Evolutionary conservation across 2,329 filamentous ascomycete genomes (phyloP).

Genomic region (Penicillium sp.): DNA sequence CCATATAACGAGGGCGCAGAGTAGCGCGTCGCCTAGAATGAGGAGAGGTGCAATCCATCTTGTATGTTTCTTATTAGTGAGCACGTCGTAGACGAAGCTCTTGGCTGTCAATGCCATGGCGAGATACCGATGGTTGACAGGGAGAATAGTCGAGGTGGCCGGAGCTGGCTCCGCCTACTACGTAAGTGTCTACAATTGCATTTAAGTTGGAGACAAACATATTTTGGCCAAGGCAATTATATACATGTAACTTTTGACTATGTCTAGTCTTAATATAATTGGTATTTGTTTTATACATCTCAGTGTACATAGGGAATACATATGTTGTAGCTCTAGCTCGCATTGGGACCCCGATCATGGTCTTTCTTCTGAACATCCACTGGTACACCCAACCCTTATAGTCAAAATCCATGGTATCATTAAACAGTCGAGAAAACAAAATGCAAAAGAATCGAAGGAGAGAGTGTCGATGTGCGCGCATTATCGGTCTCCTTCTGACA

Average conservation of each 20-base stretch:
- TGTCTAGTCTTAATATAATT: neutral
- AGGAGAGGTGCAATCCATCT: constrained; percentile 67
- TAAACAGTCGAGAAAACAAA: constrained; percentile 19
- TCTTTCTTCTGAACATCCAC: constrained; percentile 8
- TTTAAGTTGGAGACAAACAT: no score
- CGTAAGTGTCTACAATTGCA: neutral
- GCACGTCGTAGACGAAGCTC: constrained; percentile 40
- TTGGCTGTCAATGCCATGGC: constrained; percentile 36
- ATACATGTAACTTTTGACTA: neutral
- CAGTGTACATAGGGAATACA: constrained; percentile 16
- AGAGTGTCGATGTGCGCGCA: neutral
- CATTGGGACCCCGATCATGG: constrained; percentile 8
- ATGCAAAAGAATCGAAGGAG: neutral
- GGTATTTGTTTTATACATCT: constrained; percentile 19
- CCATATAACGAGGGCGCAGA: constrained; percentile 74
- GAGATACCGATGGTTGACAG: constrained; percentile 12
- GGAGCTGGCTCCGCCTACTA: constrained; percentile 14
- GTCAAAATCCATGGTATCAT: constrained; percentile 29
- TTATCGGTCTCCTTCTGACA: constrained; percentile 19
- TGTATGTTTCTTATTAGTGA: constrained; percentile 56
- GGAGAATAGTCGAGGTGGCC: constrained; percentile 22
- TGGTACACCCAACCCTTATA: constrained; percentile 6
- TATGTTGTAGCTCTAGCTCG: constrained; percentile 8
- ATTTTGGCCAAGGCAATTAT: neutral
- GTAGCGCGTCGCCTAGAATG: constrained; percentile 66